A percentile compares a stretch with the other conserved stretches of the same genome.
phyloP scores from a whole-genome alignment of 371 early-diverging fungal genomes.

The Mortierella polycephala region DNA sequence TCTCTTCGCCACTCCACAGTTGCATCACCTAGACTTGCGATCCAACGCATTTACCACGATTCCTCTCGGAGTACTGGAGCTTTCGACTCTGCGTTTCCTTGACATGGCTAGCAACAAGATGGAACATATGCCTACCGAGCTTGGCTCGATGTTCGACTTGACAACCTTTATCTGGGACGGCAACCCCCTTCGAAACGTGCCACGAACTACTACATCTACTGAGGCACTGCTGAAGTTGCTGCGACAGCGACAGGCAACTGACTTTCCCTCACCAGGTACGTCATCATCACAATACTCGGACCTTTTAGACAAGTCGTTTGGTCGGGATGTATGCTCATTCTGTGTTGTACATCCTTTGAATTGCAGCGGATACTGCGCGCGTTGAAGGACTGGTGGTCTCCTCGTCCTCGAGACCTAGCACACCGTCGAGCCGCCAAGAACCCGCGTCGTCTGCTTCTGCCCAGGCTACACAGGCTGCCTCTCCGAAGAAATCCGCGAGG shows the following conservation, averaged over 20 bases:
- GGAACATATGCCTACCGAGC: conserved; percentile 61
- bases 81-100: conserved; percentile 64
- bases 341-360: background rate
- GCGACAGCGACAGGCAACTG: conserved; percentile 44
- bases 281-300: background rate
- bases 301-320: no score
- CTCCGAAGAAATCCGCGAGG: background rate
- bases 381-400: conserved; percentile 31
- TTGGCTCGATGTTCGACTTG: conserved; percentile 64
- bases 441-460: conserved; percentile 1
- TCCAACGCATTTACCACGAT: conserved; percentile 68
- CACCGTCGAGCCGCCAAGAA: background rate
- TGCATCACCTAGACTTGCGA: conserved; percentile 74
- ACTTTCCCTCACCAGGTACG: conserved; percentile 31
- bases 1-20: conserved; percentile 46
- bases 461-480: background rate
- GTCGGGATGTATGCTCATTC: background rate
- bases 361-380: conserved; percentile 13
- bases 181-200: conserved; percentile 64
- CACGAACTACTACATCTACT: conserved; percentile 57
- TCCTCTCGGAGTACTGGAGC: conserved; percentile 61
- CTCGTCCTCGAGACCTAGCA: conserved; percentile 4
- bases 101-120: conserved; percentile 74
- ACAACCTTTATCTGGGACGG: conserved; percentile 66
- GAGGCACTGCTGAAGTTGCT: conserved; percentile 63